Percentiles rank a stretch among this genome's conserved stretches.
phyloP scores from a whole-genome alignment of 192 early-diverging fungal species.

The Dispira simplex region DNA sequence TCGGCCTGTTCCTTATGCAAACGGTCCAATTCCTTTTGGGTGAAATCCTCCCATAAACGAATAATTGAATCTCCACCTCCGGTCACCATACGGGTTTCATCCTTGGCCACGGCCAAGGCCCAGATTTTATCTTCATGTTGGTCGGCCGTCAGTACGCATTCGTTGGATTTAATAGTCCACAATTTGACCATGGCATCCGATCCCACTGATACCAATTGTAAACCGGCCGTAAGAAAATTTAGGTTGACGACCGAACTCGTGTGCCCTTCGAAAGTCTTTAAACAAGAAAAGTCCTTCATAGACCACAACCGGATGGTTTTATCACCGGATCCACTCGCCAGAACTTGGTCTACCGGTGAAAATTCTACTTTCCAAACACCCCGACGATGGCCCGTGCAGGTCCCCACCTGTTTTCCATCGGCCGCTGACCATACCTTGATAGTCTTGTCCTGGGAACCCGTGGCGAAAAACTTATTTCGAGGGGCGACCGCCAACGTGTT shows the following conservation, averaged over 20 bases:
- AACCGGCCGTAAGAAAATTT: conserved; percentile 69
- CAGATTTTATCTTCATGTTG: conserved; percentile 93
- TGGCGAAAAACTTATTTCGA: conserved; percentile 83
- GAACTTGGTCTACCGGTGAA: conserved; percentile 88
- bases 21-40: conserved; percentile 66
- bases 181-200: conserved; percentile 92
- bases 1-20: conserved; percentile 40
- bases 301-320: conserved; percentile 94
- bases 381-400: conserved; percentile 79
- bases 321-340: conserved; percentile 86
- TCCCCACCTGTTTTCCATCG: conserved; percentile 63
- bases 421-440: conserved; percentile 83
- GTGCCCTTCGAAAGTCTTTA: conserved; percentile 95
- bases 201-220: conserved; percentile 74
- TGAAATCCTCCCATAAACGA: conserved; percentile 87
- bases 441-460: conserved; percentile 89
- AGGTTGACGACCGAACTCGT: conserved; percentile 87
- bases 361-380: conserved; percentile 92
- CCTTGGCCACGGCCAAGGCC: conserved; percentile 64
- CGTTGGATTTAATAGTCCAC: conserved; percentile 84
- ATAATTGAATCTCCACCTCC: conserved; percentile 86
- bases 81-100: conserved; percentile 58
- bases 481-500: conserved; percentile 83
- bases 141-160: conserved; percentile 85
- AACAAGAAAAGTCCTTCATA: conserved; percentile 70